Conservation (phyloP, 2,329 filamentous ascomycete genomes). For the Raffaelea ambrosiae region DNA sequence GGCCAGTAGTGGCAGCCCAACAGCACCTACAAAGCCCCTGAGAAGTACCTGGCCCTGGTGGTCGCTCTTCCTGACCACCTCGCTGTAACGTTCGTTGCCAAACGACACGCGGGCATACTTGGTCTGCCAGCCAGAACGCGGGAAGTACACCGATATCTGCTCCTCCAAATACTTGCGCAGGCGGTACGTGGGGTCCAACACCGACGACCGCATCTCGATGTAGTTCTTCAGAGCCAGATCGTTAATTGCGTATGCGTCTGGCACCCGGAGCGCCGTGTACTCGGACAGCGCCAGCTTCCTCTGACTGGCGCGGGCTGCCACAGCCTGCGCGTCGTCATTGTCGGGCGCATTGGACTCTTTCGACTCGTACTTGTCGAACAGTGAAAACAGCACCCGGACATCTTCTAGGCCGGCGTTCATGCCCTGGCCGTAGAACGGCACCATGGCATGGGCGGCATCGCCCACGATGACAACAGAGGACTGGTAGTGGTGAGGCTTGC, state of each 20-base stretch:
- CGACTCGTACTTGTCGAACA: conserved; percentile 60
- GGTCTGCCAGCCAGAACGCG: conserved; percentile 76
- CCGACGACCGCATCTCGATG: conserved; percentile 83
- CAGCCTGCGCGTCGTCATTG: conserved; percentile 30
- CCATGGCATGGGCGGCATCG: conserved; percentile 94
- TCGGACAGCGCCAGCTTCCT: conserved; percentile 63
- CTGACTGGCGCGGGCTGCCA: conserved; percentile 46
- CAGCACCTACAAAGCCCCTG: conserved; percentile 26
- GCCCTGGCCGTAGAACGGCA: conserved; percentile 96
- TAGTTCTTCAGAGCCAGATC: conserved; percentile 89
- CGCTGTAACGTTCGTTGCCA: conserved; percentile 82
- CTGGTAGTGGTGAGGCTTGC: conserved; percentile 74
- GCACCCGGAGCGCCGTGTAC: conserved; percentile 66
- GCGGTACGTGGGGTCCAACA: conserved; percentile 68
- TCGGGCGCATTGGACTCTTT: conserved; percentile 13
- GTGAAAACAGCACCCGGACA: conserved; percentile 76
- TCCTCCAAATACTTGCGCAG: conserved; percentile 84
- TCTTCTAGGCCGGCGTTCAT: conserved; percentile 97
- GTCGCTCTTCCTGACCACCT: conserved; percentile 63
- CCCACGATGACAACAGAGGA: conserved; percentile 77
- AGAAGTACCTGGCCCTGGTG: conserved; percentile 58
- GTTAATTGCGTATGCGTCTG: conserved; percentile 84
- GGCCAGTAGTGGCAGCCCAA: conserved; percentile 17
- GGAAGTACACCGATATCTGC: conserved; percentile 65
- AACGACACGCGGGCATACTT: conserved; percentile 92